These are phyloP conservation scores for Hymenoscyphus linearis DNA, from an alignment of 2,329 filamentous ascomycete species.

Conservation along the genomic window DNA sequence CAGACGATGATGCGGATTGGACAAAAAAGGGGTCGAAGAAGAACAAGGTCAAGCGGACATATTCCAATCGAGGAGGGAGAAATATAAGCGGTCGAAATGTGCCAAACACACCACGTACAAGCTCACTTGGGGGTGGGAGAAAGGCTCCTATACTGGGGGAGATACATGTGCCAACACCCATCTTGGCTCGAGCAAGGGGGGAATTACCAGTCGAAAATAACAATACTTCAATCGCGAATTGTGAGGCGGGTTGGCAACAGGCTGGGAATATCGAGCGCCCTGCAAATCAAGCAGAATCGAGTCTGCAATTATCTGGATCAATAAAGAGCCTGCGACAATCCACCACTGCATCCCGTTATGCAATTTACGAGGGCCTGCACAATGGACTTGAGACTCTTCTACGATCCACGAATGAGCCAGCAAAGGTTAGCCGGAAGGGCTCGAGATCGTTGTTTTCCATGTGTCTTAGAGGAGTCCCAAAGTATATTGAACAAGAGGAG, in stretches of 20 bases:
- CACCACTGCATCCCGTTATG: conserved; percentile 30
- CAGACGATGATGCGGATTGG: conserved; percentile 22
- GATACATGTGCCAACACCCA: conserved; percentile 29
- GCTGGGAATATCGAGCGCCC: conserved; percentile 7
- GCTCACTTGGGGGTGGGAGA: conserved; percentile 6
- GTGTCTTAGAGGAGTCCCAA: conserved; percentile 44
- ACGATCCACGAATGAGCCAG: conserved; percentile 33
- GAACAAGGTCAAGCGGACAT: conserved; percentile 26
- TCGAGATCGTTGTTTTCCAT: conserved; percentile 42
- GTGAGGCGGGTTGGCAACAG: background rate
- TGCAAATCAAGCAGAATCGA: conserved; percentile 10
- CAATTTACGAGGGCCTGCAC: conserved; percentile 42
- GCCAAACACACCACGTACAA: conserved; percentile 6
- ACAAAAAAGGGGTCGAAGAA: conserved; percentile 17
- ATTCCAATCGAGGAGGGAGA: conserved; percentile 21
- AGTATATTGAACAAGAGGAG: conserved; percentile 43
- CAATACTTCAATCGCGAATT: background rate
- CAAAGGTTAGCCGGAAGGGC: conserved; percentile 21
- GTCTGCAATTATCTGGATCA: conserved; percentile 25
- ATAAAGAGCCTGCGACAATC: conserved; percentile 33
- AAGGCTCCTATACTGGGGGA: conserved; percentile 25
- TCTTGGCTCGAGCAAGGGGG: conserved; percentile 27
- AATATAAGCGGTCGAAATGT: conserved; percentile 1
- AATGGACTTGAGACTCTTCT: conserved; percentile 42
- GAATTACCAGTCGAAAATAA: conserved; percentile 1